Base-by-base conservation (phyloP, 2,329 filamentous ascomycete genomes). In the Dactylellina leptospora region DNA sequence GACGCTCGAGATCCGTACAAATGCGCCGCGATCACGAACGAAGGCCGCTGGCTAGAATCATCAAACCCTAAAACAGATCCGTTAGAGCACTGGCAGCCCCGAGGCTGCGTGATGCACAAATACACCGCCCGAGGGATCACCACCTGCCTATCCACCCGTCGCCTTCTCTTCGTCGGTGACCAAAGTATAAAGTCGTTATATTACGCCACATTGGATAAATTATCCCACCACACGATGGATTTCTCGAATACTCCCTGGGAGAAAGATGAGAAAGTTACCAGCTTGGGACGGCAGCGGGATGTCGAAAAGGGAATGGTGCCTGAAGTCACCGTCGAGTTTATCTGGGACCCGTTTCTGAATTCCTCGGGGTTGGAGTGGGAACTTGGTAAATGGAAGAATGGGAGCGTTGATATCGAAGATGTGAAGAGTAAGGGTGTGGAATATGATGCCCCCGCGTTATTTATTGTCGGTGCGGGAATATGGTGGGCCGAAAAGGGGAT, bases 291-390 rank as follows among this genome's bases (percentile, higher is more conserved):
- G 47, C 9, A 13, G 10, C 30, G 13, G 42, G 16, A n/a, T 40
- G 13, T 30, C 23, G 77, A n/a, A 36, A 20, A 10, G 2, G n/a
- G 38, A 10, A 20, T 2, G 4, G 10, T 11, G 13, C 64, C 74
- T 2, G 75, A 77, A 25, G 76, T 85, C 1, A 81, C 77, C 25
- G 75, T 88, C 23, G 80, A 84, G 48, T 88, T 87, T 73, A 77
- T 87, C 9, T 89, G 86, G 85, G 86, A 89, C 77, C 87, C 87
- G 0, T 87, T 81, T 79, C 80, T 88, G 22, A 85, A 88, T 77
- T 81, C 83, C 25, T 82, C 82, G 0, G 75, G 75, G 6, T 75
- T 84, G 25, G 76, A 80, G 22, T 76, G 79, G 11, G 81, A 83
- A 50, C 75, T 86, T 42, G 76, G 78, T 25, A 76, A 76, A 1